Base-by-base conservation (phyloP, 306 rosid species). In the Canavalia gladiata region DNA sequence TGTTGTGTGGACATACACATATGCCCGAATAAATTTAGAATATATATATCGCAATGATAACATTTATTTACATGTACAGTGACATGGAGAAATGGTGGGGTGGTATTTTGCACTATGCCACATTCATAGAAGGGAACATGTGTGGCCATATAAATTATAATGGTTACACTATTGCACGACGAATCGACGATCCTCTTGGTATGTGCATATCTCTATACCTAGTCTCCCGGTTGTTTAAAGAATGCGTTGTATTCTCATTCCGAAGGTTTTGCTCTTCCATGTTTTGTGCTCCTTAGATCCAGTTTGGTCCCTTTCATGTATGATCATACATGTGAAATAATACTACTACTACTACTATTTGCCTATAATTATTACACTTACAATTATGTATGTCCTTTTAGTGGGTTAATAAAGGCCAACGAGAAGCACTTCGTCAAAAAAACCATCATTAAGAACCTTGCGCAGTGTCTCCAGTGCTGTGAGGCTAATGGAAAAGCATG, bases 331-430 rank as follows among this genome's bases (percentile, higher is more conserved):
- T 64, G 33, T 51, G 31, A 51, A 37, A 50, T 37, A 18, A 18
- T 18, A 59, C 3, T 37, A 76, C 8, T 35, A 5, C 33, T 13
- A 43, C 33, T 2, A 60, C 60, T 64, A 10, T 37, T 64, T 66
- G 75, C 54, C 0, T 18, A 67, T 66, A 7, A 55, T 67, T 54
- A 67, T 67, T 67, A 67, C 75, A 30, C 28, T 54, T 30, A 42
- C 74, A 66, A 77, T 66, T 10, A 39, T 67, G 67, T 52, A 9
- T 68, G 76, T 55, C 82, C 37, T 68, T 77, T 42, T 68, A 78
- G 68, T 78, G 82, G 82, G 34, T 68, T 52, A 68, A 78, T 69
- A 78, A 28, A 41, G 55, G 46, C 46, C 81, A 78, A 55, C 28
- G 25, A 31, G 46, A 67, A 13, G 28, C 68, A 78, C 75, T 12